Evolutionary conservation across 805 yeast genomes (phyloP), one percentile per base, ranked within the genome.

Genomic region (Lipomyces yamanashiensis): DNA sequence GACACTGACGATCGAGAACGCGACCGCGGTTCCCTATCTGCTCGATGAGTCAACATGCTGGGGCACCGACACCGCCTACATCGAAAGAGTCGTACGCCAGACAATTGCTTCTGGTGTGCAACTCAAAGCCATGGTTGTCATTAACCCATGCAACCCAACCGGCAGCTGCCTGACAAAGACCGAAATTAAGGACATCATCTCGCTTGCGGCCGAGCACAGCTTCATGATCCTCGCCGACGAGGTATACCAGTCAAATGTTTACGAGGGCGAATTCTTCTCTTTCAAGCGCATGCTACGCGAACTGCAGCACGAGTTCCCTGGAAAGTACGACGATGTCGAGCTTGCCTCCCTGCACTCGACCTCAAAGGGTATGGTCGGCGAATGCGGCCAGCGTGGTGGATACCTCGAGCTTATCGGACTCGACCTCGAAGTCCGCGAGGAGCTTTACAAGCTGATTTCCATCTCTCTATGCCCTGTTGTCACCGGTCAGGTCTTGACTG

Each of bases 361-460:
- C 49, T 93, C 98, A 12, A 95, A 95, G 78, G 99, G 99, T 76
- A 91, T 92, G 71, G 84, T 91, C 67, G 99, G 99, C 67, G 99
- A 95, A 78, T 95, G 99, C 82, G 99, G 99, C 65, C 99, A 95
- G 80, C 87, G 99, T 78, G 99, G 98, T 72, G 99, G 99, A 6
- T 95, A 92, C 80, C 89, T 95, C 95, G 99, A 95, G 77, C 78
- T 92, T 7, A 83, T 87, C 10, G 97, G 97, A 0, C 89, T 95
- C 77, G 79, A 82, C 13, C 81, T 80, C 2, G 92, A 88, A 51
- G 87, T 92, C 17, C 78, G 81, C 71, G 89, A 85, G 37, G 83
- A 89, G 60, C 81, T 95, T 58, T 81, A 88, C 76, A 95, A 95
- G 78, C 80, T 96, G 70, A 96, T 96, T 17, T 89, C 96, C 12